Evolutionary conservation across 495 filamentous ascomycete species (phyloP).

Genomic region (Trichoderma reesei): DNA sequence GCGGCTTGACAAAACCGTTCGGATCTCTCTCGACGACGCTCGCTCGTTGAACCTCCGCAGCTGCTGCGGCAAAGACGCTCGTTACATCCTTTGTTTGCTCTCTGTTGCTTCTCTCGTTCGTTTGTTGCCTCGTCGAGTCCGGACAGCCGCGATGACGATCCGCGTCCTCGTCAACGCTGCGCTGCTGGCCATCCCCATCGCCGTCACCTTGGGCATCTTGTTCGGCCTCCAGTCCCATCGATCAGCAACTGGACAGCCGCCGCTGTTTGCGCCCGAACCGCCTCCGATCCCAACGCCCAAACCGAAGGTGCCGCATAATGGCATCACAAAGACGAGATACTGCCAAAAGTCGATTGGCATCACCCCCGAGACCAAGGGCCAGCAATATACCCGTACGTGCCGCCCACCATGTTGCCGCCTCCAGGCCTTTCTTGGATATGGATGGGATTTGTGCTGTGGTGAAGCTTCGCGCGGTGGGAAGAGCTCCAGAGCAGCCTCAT

Average conservation of each 20-base stretch:
- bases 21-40: conserved; percentile 2
- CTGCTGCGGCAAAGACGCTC: background rate
- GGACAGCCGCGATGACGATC: conserved; percentile 13
- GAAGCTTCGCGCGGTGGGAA: too few relatives aligned
- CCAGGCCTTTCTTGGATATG: too few relatives aligned
- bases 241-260: conserved; percentile 20
- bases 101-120: conserved; percentile 10
- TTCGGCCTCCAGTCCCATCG: conserved; percentile 32
- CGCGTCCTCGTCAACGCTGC: conserved; percentile 28
- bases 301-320: background rate
- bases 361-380: background rate
- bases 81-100: conserved; percentile 2
- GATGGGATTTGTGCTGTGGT: too few relatives aligned
- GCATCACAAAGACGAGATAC: conserved; percentile 2
- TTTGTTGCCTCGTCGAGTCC: too few relatives aligned
- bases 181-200: conserved; percentile 32
- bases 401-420: background rate
- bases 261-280: conserved; percentile 20
- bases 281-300: conserved; percentile 1
- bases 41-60: background rate
- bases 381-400: conserved; percentile 7
- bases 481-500: too few relatives aligned
- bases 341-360: conserved; percentile 6
- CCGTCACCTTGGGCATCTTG: conserved; percentile 27
- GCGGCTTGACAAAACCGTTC: background rate